Evolutionary conservation across 1,284 basidiomycete species (phyloP).

Genomic region (Austroboletus niveus): DNA sequence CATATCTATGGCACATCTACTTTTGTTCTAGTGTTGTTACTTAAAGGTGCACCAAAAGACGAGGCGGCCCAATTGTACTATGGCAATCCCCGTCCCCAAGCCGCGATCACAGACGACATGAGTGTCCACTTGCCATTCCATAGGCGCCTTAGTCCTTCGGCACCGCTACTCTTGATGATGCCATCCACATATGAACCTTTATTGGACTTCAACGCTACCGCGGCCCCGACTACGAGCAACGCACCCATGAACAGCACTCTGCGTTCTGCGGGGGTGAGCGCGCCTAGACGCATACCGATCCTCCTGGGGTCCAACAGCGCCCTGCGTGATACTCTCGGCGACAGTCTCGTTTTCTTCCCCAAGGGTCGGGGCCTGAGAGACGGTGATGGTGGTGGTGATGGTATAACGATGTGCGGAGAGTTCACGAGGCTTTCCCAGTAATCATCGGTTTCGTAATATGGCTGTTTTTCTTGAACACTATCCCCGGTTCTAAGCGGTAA

Average conservation of each 20-base stretch:
- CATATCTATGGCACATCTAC: neutral
- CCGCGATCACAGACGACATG: constrained; percentile 24
- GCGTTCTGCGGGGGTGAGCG: constrained; percentile 37
- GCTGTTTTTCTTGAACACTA: constrained; percentile 9
- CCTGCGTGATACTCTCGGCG: constrained; percentile 19
- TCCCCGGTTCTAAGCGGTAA: constrained; percentile 10
- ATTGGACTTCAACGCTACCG: constrained; percentile 48
- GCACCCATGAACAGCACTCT: constrained; percentile 59
- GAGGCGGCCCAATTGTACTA: constrained; percentile 2
- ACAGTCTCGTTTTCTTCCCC: constrained; percentile 15
- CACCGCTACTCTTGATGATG: constrained; percentile 14
- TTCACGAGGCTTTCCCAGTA: constrained; percentile 63
- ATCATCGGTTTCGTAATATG: constrained; percentile 38
- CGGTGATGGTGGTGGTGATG: constrained; percentile 34
- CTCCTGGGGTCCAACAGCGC: constrained; percentile 27
- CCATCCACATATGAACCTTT: constrained; percentile 17
- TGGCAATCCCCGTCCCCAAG: constrained; percentile 28
- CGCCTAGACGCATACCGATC: constrained; percentile 22
- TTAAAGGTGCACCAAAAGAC: neutral
- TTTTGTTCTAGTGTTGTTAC: too few relatives aligned
- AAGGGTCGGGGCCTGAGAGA: constrained; percentile 1
- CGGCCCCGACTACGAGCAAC: constrained; percentile 63
- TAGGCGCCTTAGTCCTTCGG: constrained; percentile 24
- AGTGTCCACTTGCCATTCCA: constrained; percentile 28
- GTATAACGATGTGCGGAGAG: constrained; percentile 56